phyloP scores from a whole-genome alignment of 2,329 filamentous ascomycete genomes.

The Xenoacremonium recifei region DNA sequence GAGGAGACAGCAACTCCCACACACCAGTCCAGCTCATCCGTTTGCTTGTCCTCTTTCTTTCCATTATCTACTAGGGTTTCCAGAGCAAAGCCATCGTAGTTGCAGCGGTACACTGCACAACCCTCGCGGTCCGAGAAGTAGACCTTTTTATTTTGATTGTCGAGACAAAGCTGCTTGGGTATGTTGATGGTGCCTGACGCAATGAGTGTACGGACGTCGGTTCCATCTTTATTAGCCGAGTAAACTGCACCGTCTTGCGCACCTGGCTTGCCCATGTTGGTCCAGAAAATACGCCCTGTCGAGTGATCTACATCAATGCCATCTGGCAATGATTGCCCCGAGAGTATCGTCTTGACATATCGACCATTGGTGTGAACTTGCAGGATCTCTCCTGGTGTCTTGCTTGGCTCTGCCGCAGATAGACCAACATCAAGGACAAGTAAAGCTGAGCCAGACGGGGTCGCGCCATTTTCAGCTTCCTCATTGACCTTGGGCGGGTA shows the following conservation, averaged over 20 bases:
- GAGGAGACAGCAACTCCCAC: slow-evolving; percentile 53
- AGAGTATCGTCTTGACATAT: slow-evolving; percentile 17
- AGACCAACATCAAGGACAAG: slow-evolving; percentile 30
- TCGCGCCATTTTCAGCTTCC: too few relatives aligned
- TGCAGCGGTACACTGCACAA: slow-evolving; percentile 36
- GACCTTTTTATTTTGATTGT: slow-evolving; percentile 27
- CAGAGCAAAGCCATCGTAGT: slow-evolving; percentile 37
- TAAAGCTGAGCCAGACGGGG: too few relatives aligned
- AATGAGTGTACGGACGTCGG: slow-evolving; percentile 41
- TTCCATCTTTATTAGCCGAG: slow-evolving; percentile 49
- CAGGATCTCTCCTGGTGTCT: slow-evolving; percentile 13
- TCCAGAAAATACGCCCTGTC: slow-evolving; percentile 45
- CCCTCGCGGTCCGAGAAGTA: slow-evolving; percentile 47
- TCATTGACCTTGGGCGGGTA: slow-evolving; percentile 21
- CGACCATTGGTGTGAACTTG: slow-evolving; percentile 12
- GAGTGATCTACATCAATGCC: slow-evolving; percentile 39
- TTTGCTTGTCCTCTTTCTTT: slow-evolving; percentile 20
- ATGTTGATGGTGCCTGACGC: slow-evolving; percentile 46
- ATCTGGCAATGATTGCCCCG: slow-evolving; percentile 36
- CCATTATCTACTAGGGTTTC: slow-evolving; percentile 41
- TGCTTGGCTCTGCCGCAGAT: slow-evolving; percentile 4
- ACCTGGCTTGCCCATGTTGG: slow-evolving; percentile 44
- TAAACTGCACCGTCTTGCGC: slow-evolving; percentile 41
- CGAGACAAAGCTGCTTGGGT: slow-evolving; percentile 41
- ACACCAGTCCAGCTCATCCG: slow-evolving; percentile 45